phyloP scores from a whole-genome alignment of 768 basidiomycete genomes.

The Naematelia encephala region DNA sequence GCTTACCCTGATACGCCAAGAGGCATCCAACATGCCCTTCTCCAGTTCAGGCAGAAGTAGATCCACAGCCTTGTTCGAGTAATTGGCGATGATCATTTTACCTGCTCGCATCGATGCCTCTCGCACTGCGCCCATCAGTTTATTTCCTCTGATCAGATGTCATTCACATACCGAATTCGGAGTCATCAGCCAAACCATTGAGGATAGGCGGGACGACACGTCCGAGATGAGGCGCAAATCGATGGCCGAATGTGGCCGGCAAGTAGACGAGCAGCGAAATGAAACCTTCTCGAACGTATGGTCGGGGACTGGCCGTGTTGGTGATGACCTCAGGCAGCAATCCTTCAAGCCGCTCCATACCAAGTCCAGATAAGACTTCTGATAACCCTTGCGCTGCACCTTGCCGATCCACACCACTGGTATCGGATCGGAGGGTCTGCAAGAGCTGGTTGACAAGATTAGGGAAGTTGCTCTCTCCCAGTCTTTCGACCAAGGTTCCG shows the following conservation, averaged over 20 bases:
- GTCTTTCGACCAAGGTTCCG: conserved; percentile 90
- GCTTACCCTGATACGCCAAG: conserved; percentile 89
- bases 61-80: conserved; percentile 86
- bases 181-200: conserved; percentile 81
- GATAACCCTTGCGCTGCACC: conserved; percentile 96
- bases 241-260: conserved; percentile 90
- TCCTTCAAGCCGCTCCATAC: conserved; percentile 93
- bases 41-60: conserved; percentile 90
- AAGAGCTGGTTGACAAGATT: conserved; percentile 87
- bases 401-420: conserved; percentile 92
- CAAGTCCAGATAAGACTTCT: conserved; percentile 89
- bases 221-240: conserved; percentile 92
- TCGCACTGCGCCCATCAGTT: conserved; percentile 57
- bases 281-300: conserved; percentile 94
- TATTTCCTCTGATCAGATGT: background rate
- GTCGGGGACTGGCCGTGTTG: conserved; percentile 81
- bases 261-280: conserved; percentile 95
- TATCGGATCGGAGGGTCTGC: conserved; percentile 83
- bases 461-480: conserved; percentile 93
- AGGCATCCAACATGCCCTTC: conserved; percentile 86
- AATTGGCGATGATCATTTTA: conserved; percentile 94
- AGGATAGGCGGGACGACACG: conserved; percentile 92
- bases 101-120: conserved; percentile 99
- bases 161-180: conserved; percentile 62
- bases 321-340: conserved; percentile 89